Base-by-base conservation (phyloP, 371 early-diverging fungal species). In the Vairimorpha apis region DNA sequence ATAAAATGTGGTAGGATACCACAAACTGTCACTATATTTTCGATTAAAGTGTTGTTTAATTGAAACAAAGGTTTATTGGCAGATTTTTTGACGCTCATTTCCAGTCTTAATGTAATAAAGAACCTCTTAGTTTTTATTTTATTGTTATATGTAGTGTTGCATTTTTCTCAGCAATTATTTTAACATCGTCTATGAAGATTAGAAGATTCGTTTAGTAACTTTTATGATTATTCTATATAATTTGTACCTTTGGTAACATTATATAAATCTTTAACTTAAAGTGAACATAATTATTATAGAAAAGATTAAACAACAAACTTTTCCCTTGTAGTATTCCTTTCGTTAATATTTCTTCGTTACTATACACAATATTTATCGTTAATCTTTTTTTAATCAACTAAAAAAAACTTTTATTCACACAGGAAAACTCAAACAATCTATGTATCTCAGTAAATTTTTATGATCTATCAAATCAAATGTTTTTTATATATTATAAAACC, bases 251-350 rank as follows among this genome's bases (percentile, higher is more conserved):
- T 33, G 29, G 58, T 7, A 25, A 69, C 18, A 16, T 37, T 21
- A 13, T n/a, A 68, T 69, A 12, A 69, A 27, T 35, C 16, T 43
- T 35, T 37, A 13, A 27, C 70, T 69, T 14, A 69, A 14, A 10
- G 32, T 70, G 18, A 68, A 70, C 70, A 69, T 69, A 45, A 23
- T 68, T 33, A 69, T 12, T 32, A 63, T n/a, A n/a, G 32, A 69
- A 69, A 5, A 69, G 32, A 25, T 68, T 12, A 4, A 25, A 67
- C 4, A 41, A 69, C 7, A 69, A 41, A n/a, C 7, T 7, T 23
- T 67, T 65, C 2, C 63, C 67, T 32, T 63, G 67, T 16, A 67
- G 47, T 18, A 69, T 30, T n/a, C 70, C n/a, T n/a, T 35, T 23
- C 32, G 7, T 30, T 69, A 13, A 41, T 68, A 14, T 35, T 12